A percentile compares a stretch with the other conserved stretches of the same genome.
phyloP scores from a whole-genome alignment of 2,329 filamentous ascomycete species.

The Phialemoniopsis sp. region DNA sequence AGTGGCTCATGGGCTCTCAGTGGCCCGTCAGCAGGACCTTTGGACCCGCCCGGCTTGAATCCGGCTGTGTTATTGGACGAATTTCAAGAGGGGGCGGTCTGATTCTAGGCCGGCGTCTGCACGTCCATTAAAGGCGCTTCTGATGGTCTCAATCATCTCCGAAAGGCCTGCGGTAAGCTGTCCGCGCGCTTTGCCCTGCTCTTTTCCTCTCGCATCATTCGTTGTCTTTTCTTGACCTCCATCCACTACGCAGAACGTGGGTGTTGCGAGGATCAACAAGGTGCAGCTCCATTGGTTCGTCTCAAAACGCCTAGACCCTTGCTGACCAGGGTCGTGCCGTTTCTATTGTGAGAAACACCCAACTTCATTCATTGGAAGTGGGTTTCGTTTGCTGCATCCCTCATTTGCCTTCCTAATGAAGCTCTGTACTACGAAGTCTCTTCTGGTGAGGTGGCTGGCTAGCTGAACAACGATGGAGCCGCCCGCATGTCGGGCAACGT shows the following conservation, averaged over 20 bases:
- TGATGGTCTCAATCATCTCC: constrained; percentile 7
- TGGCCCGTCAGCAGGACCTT: no score
- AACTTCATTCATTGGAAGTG: background rate
- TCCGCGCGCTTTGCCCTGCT: background rate
- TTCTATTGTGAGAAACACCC: constrained; percentile 1
- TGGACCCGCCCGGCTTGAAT: no score
- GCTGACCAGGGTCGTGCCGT: background rate
- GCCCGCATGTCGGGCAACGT: no score
- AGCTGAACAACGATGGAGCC: no score
- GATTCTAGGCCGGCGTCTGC: constrained; percentile 22
- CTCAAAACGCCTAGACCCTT: no score
- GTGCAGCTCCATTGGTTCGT: background rate
- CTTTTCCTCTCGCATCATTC: background rate
- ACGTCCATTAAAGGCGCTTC: constrained; percentile 13
- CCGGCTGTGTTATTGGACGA: no score
- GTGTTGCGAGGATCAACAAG: background rate
- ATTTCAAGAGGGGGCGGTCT: constrained; percentile 2
- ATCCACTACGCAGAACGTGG: background rate
- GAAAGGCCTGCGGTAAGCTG: background rate
- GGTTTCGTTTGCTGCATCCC: constrained; percentile 5
- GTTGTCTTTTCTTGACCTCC: background rate
- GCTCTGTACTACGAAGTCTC: no score
- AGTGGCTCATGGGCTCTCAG: no score
- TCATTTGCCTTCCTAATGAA: background rate
- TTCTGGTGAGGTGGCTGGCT: no score